Evolutionary conservation across 2,329 filamentous ascomycete genomes (phyloP), one percentile per base, ranked within the genome.

Genomic region (Ceratocystis colombiana): DNA sequence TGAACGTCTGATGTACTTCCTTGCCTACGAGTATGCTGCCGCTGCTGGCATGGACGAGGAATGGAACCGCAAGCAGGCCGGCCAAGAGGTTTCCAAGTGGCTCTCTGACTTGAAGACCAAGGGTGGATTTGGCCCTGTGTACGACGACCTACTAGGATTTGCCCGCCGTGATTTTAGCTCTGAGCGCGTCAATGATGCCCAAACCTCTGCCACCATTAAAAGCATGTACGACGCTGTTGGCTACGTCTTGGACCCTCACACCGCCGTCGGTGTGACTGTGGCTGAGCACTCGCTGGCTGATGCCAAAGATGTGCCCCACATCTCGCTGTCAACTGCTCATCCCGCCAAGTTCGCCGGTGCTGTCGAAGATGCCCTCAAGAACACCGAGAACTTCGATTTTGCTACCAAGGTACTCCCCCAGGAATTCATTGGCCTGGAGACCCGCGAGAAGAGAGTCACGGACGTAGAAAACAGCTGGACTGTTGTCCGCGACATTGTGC

Each of bases 241-340:
- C 67, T 97, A 97, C 76, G 83, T 97, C 53, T 84, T 97, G 0
- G 94, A 99, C 74, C 94, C 94, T 1, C 94, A 99, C 78, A 87
- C 90, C 0, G 90, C 94, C 1, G 88, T 99, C 59, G 94, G 92
- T 66, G 82, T 96, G 48, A 82, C 87, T 20, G 92, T 90, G 0
- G 83, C 92, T 0, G 74, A 85, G 65, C 82, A 91, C 67, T 91
- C 89, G 2, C 80, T 89, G 44, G 73, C 78, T 55, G 75, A 78
- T 0, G 76, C 76, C 33, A 74, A 79, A 1, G 78, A 78, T 17
- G 77, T 86, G 64, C 79, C 76, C n/a, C 88, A 96, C 74, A 88
- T 99, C 72, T 86, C 90, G 1, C 84, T 99, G 2, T 89, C 92
- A 1, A 99, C 94, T 1, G 94, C 94, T 1, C 94, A 99, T 76